phyloP scores from a whole-genome alignment of 1,139 yeast genomes.

The Candida albicans region DNA sequence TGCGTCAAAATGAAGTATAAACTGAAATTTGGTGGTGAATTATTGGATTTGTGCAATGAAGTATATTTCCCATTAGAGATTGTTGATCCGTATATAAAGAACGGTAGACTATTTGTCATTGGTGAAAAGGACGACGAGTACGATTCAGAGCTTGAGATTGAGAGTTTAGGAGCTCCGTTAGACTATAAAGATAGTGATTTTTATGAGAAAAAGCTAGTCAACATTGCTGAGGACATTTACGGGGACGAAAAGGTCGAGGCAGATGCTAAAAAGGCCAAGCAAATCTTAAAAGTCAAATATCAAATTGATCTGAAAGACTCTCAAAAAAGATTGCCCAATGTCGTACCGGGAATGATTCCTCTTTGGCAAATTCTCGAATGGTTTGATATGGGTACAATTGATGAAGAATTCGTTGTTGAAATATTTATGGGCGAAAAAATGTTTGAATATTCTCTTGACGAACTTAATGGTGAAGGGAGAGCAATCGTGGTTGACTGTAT shows the following conservation, averaged over 20 bases:
- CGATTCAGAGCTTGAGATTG: slow-evolving; percentile 18
- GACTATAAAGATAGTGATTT: slow-evolving; percentile 15
- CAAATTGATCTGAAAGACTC: slow-evolving; percentile 3
- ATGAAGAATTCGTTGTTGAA: slow-evolving; percentile 18
- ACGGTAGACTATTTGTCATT: slow-evolving; percentile 46
- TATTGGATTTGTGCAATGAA: slow-evolving; percentile 54
- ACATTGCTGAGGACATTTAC: slow-evolving; percentile 40
- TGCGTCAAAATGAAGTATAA: slow-evolving; percentile 85
- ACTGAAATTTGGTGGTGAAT: slow-evolving; percentile 72
- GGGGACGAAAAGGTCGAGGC: slow-evolving; percentile 17
- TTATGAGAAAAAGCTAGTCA: slow-evolving; percentile 14
- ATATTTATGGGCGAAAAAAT: slow-evolving; percentile 17
- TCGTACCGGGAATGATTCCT: slow-evolving; percentile 55
- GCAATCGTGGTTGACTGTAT: slow-evolving; percentile 37
- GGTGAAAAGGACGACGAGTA: slow-evolving; percentile 17
- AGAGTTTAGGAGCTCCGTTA: slow-evolving; percentile 19
- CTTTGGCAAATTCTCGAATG: slow-evolving; percentile 40
- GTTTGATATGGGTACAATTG: slow-evolving; percentile 22
- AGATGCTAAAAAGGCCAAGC: slow-evolving; percentile 24
- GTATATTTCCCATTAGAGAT: slow-evolving; percentile 44
- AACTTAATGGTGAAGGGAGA: slow-evolving; percentile 23
- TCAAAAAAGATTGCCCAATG: slow-evolving; percentile 32
- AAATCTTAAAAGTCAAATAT: slow-evolving; percentile 17
- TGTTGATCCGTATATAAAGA: slow-evolving; percentile 28
- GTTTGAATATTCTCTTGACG: slow-evolving; percentile 19